Evolutionary conservation across 345 rosid genomes (phyloP).

Genomic region (Erodium maritimum): DNA sequence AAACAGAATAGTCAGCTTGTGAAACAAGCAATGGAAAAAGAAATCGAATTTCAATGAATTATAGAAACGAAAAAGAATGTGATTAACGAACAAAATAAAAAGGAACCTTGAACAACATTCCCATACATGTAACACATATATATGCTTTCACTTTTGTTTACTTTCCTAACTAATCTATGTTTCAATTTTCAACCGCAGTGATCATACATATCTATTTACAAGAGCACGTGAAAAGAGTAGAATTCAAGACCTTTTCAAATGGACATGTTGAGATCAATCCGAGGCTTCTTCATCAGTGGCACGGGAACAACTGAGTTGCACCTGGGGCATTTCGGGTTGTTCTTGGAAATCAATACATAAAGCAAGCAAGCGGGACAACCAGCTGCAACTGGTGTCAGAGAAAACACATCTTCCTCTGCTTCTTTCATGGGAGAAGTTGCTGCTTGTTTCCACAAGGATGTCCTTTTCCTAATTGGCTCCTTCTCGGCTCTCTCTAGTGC

Average conservation of each 20-base stretch:
- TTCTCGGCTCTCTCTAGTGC: slow-evolving; percentile 67
- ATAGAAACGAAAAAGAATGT: too few relatives aligned
- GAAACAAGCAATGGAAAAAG: too few relatives aligned
- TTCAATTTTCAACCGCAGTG: neutral
- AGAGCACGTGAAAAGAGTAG: too few relatives aligned
- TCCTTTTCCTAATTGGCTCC: slow-evolving; percentile 30
- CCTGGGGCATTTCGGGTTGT: slow-evolving; percentile 59
- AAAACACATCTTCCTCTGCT: slow-evolving; percentile 7
- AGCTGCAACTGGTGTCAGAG: slow-evolving; percentile 37
- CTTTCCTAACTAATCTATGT: neutral
- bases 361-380: slow-evolving; percentile 83
- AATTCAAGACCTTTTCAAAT: too few relatives aligned
- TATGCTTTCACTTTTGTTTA: neutral
- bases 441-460: slow-evolving; percentile 23
- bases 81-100: too few relatives aligned
- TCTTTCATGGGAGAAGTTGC: slow-evolving; percentile 17
- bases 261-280: slow-evolving; percentile 38
- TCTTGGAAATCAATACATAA: slow-evolving; percentile 52
- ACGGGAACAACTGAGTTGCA: slow-evolving; percentile 26
- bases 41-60: too few relatives aligned
- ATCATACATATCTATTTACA: neutral
- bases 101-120: neutral
- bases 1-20: too few relatives aligned
- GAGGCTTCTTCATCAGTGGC: slow-evolving; percentile 28
- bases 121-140: neutral